Evolutionary conservation across 116 monocot genomes (phyloP).

Genomic region (Iris pallida): DNA sequence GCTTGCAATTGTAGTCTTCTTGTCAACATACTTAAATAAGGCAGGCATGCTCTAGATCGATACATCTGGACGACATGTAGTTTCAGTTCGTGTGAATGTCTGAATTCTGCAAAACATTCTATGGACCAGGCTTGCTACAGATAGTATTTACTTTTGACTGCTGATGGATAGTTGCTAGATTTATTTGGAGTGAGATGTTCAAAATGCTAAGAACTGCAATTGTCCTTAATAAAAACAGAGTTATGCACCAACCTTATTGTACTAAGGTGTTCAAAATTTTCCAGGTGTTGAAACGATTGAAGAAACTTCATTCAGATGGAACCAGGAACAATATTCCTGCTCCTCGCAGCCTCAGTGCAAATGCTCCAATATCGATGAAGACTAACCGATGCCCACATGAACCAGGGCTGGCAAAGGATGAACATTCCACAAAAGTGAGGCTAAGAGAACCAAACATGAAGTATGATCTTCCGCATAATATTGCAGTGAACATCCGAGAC

Average conservation of each 20-base stretch:
- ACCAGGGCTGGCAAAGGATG: slow-evolving; percentile 1
- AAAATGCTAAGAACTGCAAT: no score
- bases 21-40: no score
- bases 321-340: background rate
- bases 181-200: no score
- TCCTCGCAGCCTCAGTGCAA: background rate
- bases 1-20: no score
- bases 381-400: slow-evolving; percentile 1
- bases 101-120: no score
- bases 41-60: no score
- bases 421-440: slow-evolving; percentile 7
- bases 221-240: no score
- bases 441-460: background rate
- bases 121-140: no score
- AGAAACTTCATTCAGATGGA: slow-evolving; percentile 27
- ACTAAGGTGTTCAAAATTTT: background rate
- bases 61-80: no score
- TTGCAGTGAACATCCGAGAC: slow-evolving; percentile 1
- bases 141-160: no score
- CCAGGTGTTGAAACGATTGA: slow-evolving; percentile 44
- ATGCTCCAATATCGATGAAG: slow-evolving; percentile 10
- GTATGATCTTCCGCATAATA: slow-evolving; percentile 1
- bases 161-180: no score
- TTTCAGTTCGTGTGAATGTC: no score
- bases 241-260: background rate